A percentile compares a stretch with the other conserved stretches of the same genome.
Evolutionary conservation across 768 basidiomycete genomes (phyloP).

Genomic region (Russula emetica): DNA sequence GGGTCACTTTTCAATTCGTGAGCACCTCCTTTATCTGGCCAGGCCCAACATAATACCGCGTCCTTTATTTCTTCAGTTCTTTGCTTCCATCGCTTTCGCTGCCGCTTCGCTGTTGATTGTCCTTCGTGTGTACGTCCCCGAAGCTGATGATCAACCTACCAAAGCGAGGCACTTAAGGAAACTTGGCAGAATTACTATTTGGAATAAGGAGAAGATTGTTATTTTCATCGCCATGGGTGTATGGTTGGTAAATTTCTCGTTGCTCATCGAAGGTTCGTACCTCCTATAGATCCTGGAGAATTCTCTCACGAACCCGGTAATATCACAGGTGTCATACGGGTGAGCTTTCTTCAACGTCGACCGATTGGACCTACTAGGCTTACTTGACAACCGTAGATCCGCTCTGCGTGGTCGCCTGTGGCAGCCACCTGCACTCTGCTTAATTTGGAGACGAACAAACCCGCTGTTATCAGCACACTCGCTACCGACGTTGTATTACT

Average conservation of each 20-base stretch:
- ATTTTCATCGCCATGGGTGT: background rate
- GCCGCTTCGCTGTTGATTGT: slow-evolving; percentile 2
- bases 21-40: background rate
- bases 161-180: background rate
- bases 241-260: background rate
- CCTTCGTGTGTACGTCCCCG: slow-evolving; percentile 4
- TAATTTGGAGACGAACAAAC: background rate
- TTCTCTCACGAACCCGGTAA: background rate
- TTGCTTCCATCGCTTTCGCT: background rate
- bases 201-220: background rate
- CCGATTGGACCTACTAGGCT: background rate
- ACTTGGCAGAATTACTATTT: background rate
- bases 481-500: background rate
- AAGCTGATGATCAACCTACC: background rate
- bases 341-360: background rate
- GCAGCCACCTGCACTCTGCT: background rate
- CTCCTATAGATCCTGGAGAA: no score
- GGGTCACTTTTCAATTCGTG: background rate
- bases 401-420: background rate
- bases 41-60: background rate
- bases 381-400: background rate
- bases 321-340: background rate
- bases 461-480: background rate
- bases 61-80: background rate
- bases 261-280: background rate